These are phyloP conservation scores for Ampelocalamus luodianensis DNA, from an alignment of 176 grass and related monocot genomes.

Conservation along the genomic window DNA sequence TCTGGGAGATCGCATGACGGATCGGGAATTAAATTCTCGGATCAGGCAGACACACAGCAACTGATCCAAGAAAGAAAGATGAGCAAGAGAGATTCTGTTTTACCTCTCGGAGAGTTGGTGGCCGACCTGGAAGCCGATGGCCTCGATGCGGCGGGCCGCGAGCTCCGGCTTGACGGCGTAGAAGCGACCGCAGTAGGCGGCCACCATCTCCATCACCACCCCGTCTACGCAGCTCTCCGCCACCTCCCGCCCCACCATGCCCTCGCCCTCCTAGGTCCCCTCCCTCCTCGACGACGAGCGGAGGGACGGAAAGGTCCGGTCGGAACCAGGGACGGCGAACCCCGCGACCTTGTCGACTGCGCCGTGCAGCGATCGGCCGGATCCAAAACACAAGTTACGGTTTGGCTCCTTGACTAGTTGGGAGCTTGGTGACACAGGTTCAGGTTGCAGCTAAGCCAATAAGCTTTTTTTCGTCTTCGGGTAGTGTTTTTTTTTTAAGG, in stretches of 20 bases:
- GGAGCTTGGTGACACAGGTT: too few relatives aligned
- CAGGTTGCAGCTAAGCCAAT: too few relatives aligned
- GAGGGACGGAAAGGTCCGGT: too few relatives aligned
- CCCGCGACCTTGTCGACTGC: too few relatives aligned
- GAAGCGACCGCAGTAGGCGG: constrained; percentile 79
- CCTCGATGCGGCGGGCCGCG: constrained; percentile 91
- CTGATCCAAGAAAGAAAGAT: constrained; percentile 8
- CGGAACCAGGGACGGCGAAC: too few relatives aligned
- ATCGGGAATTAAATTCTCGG: neutral
- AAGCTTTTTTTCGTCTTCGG: too few relatives aligned
- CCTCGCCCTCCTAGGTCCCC: neutral
- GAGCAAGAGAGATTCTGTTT: neutral
- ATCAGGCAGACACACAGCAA: neutral
- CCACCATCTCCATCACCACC: constrained; percentile 90
- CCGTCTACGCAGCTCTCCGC: constrained; percentile 86
- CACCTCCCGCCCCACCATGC: constrained; percentile 85
- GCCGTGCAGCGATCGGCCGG: too few relatives aligned
- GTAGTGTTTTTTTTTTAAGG: too few relatives aligned
- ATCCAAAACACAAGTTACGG: too few relatives aligned
- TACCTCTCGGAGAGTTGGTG: constrained; percentile 94
- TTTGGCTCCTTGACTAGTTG: rapidly evolving
- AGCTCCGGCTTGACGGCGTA: constrained; percentile 84
- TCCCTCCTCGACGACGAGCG: neutral
- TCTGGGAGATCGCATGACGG: neutral
- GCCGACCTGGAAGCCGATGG: constrained; percentile 95